A percentile compares a stretch with the other conserved stretches of the same genome.
These are phyloP conservation scores for Colletotrichum noveboracense DNA, from an alignment of 2,329 filamentous ascomycete species.

Conservation along the genomic window DNA sequence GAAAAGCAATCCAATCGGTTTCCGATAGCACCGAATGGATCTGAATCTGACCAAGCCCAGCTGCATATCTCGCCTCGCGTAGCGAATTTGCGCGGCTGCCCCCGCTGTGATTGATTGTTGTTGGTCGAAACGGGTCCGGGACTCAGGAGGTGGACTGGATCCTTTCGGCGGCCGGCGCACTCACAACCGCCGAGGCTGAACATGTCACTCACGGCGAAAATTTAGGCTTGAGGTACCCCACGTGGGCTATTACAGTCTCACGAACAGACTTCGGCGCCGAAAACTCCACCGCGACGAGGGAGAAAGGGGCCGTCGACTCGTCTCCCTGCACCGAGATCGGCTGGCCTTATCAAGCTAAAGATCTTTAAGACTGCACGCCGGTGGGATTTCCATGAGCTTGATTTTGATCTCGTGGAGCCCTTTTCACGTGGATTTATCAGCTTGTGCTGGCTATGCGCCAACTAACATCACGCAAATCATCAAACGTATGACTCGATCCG, in stretches of 20 bases:
- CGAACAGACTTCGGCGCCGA: background rate
- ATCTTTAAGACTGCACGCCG: background rate
- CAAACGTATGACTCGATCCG: background rate
- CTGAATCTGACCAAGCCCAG: background rate
- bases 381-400: background rate
- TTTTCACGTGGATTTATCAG: background rate
- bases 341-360: background rate
- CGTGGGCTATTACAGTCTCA: background rate
- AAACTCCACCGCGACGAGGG: background rate
- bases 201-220: background rate
- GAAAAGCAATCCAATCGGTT: background rate
- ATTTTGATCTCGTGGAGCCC: background rate
- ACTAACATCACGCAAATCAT: background rate
- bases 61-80: background rate
- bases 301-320: background rate
- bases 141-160: background rate
- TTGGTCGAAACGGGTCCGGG: background rate
- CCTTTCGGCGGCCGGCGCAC: background rate
- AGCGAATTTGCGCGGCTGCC: background rate
- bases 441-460: background rate
- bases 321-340: background rate
- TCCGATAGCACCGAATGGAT: background rate
- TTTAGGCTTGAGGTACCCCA: background rate
- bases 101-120: background rate
- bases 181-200: background rate